Base-by-base conservation (phyloP, 306 rosid genomes). In the Gleditsia sinensis region DNA sequence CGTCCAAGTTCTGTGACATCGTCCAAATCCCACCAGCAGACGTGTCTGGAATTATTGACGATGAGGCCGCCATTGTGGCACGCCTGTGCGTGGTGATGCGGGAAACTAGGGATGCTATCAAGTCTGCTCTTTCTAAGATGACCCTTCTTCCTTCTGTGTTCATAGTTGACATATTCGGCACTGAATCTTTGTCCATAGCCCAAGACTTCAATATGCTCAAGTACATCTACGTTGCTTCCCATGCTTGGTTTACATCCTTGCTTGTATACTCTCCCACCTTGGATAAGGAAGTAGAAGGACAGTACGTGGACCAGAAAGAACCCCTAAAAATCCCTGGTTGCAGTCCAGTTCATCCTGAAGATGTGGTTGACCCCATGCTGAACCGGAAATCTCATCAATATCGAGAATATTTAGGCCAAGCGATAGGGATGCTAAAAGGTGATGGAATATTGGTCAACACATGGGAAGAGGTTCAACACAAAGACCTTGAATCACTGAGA, bases 401-500 rank as follows among this genome's bases (percentile, higher is more conserved):
- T 28, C 6, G 2, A 19, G 81, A 83, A 33, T 76, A 72, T 17
- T 0, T 86, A 2, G 54, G 64, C 2, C 0, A 43, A 0, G 76
- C 57, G 4, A 0, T 2, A 0, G 67, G 73, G 56, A n/a, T 59
- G 6, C 51, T 60, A 1, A 28, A 8, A 27, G 8, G 59, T 11
- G 83, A 83, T 17, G 90, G 87, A 14, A 17, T 86, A 19, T 65
- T 83, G 67, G 1, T 83, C 6, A 86, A 86, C 55, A 74, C 67
- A 2, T 86, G 90, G 90, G 75, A 77, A 39, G 83, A 78, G 2
- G 28, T 77, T 11, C 53, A 83, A 17, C 56, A 39, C 10, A 13
- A 12, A 16, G 66, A 51, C 4, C 36, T 86, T 4, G 34, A 50
- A 5, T 67, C 83, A 1, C 43, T 86, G 0, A 57, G 77, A 6